phyloP scores from a whole-genome alignment of 306 rosid species.

The Adenanthera pavonina region DNA sequence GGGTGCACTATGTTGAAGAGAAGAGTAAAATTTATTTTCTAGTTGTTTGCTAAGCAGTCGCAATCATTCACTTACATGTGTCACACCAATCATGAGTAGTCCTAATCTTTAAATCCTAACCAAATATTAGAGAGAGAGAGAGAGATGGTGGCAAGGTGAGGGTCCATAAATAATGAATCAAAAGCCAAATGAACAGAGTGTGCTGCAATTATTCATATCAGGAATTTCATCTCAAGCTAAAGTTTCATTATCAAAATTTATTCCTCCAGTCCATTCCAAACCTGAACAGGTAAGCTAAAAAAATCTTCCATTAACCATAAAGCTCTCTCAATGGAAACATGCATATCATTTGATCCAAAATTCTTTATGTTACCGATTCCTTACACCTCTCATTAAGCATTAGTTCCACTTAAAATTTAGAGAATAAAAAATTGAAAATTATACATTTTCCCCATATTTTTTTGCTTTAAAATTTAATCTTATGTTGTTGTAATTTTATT shows the following conservation, averaged over 20 bases:
- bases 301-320: background rate
- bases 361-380: slow-evolving; percentile 44
- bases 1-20: background rate
- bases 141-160: slow-evolving; percentile 18
- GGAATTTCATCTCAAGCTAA: slow-evolving; percentile 54
- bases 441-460: no score
- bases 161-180: slow-evolving; percentile 66
- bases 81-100: background rate
- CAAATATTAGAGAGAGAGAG: slow-evolving; percentile 42
- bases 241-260: background rate
- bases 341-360: slow-evolving; percentile 8
- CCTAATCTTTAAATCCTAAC: slow-evolving; percentile 15
- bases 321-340: slow-evolving; percentile 10
- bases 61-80: background rate
- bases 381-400: slow-evolving; percentile 35
- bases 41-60: background rate
- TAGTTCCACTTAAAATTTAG: background rate
- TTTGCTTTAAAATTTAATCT: no score
- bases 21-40: background rate
- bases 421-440: no score
- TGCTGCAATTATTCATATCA: slow-evolving; percentile 66
- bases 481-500: no score
- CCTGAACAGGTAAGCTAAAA: background rate
- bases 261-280: slow-evolving; percentile 19
- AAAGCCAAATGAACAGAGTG: slow-evolving; percentile 57